Evolutionary conservation across 441 rosid genomes (phyloP), one percentile per base, ranked within the genome.

Genomic region (Erodium trifolium): DNA sequence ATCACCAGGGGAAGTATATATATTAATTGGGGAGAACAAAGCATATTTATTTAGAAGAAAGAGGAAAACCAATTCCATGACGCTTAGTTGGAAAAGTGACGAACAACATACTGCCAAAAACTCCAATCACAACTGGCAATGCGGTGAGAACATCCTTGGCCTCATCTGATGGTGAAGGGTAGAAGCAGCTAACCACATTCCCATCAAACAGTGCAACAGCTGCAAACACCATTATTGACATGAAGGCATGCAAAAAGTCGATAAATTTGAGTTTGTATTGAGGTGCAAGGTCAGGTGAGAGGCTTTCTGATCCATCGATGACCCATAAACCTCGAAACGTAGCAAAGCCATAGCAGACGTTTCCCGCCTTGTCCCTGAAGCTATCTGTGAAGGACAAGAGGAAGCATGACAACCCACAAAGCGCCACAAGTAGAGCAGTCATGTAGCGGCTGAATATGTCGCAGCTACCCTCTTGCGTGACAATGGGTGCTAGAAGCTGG

Each of bases 41-140:
- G 53, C n/a, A 1, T 47, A 47, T 47, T 82, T 72, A 84, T 70
- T 51, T 75, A 17, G 81, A 47, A 8, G 91, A 70, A 62, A 86
- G 75, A 13, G 96, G 92, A 67, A 91, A 91, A 23, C 98, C 98
- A 34, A 93, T 84, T n/a, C 98, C 98, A 65, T 89, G 94, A 68
- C 97, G 94, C 68, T 75, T 80, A 19, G 94, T 88, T 0, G 98
- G 98, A 71, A 93, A 93, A 13, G 78, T 81, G 66, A 88, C 85
- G 41, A 91, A 93, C 72, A 91, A 51, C 93, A 87, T 82, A 55
- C 95, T 89, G 62, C 91, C 82, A 6, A 88, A 23, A 37, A 80
- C 84, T 16, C 97, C 98, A 39, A 91, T 69, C 59, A 82, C 91
- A 4, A 93, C 83, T 0, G 98, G 97, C 81, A 93, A 75, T 2